These are phyloP conservation scores for Filosporella fistucella DNA, from an alignment of 495 filamentous ascomycete species.

Conservation along the genomic window DNA sequence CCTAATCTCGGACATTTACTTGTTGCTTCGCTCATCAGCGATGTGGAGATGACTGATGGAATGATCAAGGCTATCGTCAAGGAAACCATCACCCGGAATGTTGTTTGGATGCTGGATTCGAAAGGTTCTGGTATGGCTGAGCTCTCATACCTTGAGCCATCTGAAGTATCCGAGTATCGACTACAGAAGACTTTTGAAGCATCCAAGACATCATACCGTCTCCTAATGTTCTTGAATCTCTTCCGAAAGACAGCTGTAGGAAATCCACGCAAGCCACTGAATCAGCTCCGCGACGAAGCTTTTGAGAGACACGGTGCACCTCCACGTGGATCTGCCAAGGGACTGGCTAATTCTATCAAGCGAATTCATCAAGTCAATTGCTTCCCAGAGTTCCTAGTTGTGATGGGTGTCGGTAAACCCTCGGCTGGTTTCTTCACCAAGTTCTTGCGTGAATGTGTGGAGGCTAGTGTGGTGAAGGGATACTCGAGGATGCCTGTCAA, in stretches of 20 bases:
- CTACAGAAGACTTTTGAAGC: constrained; percentile 42
- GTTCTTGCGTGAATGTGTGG: constrained; percentile 33
- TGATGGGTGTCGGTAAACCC: constrained; percentile 35
- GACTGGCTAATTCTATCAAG: constrained; percentile 36
- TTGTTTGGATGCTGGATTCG: constrained; percentile 44
- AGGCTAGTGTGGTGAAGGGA: constrained; percentile 33
- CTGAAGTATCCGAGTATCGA: constrained; percentile 37
- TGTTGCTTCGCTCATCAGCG: constrained; percentile 39
- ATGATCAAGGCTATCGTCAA: constrained; percentile 39
- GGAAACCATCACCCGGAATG: constrained; percentile 45
- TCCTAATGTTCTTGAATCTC: constrained; percentile 49
- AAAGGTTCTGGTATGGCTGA: constrained; percentile 37
- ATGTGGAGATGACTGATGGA: constrained; percentile 32
- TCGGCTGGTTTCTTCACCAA: constrained; percentile 27
- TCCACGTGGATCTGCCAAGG: constrained; percentile 33
- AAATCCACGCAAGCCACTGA: constrained; percentile 28
- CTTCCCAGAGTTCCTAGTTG: constrained; percentile 38
- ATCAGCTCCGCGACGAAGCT: constrained; percentile 35
- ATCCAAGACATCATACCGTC: constrained; percentile 40
- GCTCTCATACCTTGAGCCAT: constrained; percentile 40
- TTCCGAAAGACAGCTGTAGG: constrained; percentile 41
- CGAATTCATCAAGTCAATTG: constrained; percentile 35
- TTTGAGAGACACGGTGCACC: constrained; percentile 45
- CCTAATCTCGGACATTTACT: constrained; percentile 48
- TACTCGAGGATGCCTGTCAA: constrained; percentile 33